Evolutionary conservation across 768 basidiomycete genomes (phyloP).

Genomic region (Chlorophyllum brunneum): DNA sequence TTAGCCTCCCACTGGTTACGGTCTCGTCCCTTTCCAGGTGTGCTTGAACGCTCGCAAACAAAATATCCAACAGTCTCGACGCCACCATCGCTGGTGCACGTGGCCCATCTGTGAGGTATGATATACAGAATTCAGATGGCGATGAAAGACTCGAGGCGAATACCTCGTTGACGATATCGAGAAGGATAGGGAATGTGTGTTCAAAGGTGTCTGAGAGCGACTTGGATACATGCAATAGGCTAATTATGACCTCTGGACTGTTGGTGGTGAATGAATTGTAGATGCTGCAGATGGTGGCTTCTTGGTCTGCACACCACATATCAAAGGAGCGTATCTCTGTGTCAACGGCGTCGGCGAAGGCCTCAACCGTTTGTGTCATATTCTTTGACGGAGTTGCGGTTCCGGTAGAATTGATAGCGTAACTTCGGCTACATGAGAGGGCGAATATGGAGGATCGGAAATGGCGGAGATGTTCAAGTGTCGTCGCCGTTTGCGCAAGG

Average conservation of each 20-base stretch:
- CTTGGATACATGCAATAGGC: constrained; percentile 64
- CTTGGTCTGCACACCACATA: constrained; percentile 65
- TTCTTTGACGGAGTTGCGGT: constrained; percentile 14
- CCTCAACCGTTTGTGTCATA: constrained; percentile 66
- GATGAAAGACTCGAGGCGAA: constrained; percentile 25
- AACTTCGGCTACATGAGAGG: constrained; percentile 20
- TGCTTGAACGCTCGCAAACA: constrained; percentile 55
- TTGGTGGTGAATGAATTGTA: background rate
- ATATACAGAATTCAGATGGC: constrained; percentile 17
- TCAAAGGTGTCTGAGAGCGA: constrained; percentile 53
- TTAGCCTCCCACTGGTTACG: constrained; percentile 51
- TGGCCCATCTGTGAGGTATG: constrained; percentile 18
- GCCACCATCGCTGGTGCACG: constrained; percentile 50
- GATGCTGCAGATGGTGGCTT: constrained; percentile 61
- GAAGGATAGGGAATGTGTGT: constrained; percentile 52
- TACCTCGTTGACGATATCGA: constrained; percentile 41
- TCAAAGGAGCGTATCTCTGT: constrained; percentile 55
- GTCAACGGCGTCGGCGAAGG: constrained; percentile 75
- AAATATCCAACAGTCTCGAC: constrained; percentile 56
- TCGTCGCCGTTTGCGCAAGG: constrained; percentile 58
- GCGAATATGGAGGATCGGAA: constrained; percentile 52
- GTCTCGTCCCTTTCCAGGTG: constrained; percentile 56
- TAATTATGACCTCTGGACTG: constrained; percentile 39
- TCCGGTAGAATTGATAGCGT: constrained; percentile 14
- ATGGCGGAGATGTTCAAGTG: constrained; percentile 55